Evolutionary conservation across 2,329 filamentous ascomycete genomes (phyloP), one percentile per base, ranked within the genome.

Genomic region (Salinomyces thailandicus): DNA sequence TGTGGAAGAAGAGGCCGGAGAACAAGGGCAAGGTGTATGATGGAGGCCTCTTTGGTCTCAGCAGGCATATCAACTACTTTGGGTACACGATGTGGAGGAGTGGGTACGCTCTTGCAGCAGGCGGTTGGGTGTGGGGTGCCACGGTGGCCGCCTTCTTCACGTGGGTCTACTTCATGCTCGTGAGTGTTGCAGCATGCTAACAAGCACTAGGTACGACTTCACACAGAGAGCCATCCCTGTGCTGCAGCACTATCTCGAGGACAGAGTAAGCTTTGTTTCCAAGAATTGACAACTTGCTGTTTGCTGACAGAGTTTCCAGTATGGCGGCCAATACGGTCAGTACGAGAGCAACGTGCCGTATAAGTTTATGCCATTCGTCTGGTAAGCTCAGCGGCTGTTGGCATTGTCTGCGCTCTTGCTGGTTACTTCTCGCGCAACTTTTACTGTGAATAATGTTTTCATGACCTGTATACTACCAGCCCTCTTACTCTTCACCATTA

Each of bases 41-140:
- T 0, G 63, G 63, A 7, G 69, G 71, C 0, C 45, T 74, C 22
- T 75, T 67, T 53, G 51, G 56, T 1, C 49, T 67, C 26, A 66
- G 67, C 3, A 62, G 69, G 30, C 68, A 74, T 48, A 64, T 72
- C 54, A 74, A 74, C 42, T 75, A 74, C 45, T 64, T 65, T 15
- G 70, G 62, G 1, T 73, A 70, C 46, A 65, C 63, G 1, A 22
- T 72, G 5, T 73, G 70, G 69, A 54, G 70, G 16, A 53, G 59
- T 16, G 68, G 63, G 4, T 72, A 67, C 49, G 67, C 68, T 3
- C 42, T 71, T 31, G 64, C 62, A 3, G 57, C 59, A 36, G 69
- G 67, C 5, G 69, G 71, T 0, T 68, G 60, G 57, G 47, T 59
- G 2, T 63, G 60, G 51, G 68, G 62, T n/a, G 54, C 54, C 3